Evolutionary conservation across 2,329 filamentous ascomycete species (phyloP).

Genomic region (Sporothrix luriei): DNA sequence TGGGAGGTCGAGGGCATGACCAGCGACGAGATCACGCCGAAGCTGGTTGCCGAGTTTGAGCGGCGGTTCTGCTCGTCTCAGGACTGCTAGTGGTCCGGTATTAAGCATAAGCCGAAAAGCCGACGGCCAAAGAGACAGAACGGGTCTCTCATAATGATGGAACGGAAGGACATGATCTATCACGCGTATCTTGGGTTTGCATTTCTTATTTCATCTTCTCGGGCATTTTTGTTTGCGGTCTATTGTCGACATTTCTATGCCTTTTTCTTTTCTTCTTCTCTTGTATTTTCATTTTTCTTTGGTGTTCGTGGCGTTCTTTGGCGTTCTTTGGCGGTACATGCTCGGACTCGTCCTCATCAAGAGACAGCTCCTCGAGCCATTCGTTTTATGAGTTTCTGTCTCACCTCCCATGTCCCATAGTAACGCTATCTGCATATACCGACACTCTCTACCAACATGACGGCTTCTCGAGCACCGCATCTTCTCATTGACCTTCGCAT

Average conservation of each 20-base stretch:
- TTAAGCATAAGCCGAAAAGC: background rate
- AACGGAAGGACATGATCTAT: constrained; percentile 23
- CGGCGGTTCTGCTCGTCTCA: constrained; percentile 60
- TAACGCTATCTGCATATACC: background rate
- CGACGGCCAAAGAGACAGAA: background rate
- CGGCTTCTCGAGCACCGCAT: too few species aligned
- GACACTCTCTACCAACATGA: background rate
- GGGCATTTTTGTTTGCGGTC: background rate
- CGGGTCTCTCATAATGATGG: constrained; percentile 18
- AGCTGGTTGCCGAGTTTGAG: constrained; percentile 81
- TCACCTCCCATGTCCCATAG: constrained; percentile 4
- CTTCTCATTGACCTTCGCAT: too few species aligned
- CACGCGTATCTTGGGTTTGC: constrained; percentile 1
- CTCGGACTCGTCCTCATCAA: constrained; percentile 17
- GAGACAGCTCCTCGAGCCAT: constrained; percentile 22
- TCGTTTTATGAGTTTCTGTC: background rate
- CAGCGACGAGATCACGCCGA: constrained; percentile 94
- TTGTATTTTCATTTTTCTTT: background rate
- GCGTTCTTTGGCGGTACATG: constrained; percentile 21
- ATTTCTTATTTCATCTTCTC: background rate
- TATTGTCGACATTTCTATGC: background rate
- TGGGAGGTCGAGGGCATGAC: constrained; percentile 86
- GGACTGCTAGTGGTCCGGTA: background rate
- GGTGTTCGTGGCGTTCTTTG: constrained; percentile 12
- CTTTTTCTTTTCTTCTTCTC: background rate